These are phyloP conservation scores for Lachancea quebecensis DNA, from an alignment of 805 yeast species.

Conservation along the genomic window DNA sequence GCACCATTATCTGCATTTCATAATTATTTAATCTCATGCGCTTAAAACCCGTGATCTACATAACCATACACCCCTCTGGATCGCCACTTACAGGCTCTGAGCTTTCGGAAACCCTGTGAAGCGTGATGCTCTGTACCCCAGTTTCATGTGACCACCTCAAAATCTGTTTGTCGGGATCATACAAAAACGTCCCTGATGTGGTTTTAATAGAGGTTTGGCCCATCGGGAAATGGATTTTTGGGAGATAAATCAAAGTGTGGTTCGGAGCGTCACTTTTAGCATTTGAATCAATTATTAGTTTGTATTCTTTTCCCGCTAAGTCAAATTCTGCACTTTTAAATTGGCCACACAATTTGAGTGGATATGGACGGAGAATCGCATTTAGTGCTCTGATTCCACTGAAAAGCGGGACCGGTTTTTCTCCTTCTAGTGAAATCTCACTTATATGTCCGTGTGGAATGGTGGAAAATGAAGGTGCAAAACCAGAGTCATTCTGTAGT, in stretches of 20 bases:
- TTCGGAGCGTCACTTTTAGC: constrained; percentile 11
- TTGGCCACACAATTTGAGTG: constrained; percentile 56
- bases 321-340: constrained; percentile 54
- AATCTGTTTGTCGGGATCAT: constrained; percentile 45
- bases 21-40: not conserved
- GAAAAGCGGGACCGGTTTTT: constrained; percentile 10
- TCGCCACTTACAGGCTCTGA: not conserved
- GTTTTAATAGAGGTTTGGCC: constrained; percentile 43
- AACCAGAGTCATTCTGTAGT: not conserved
- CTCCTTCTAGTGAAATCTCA: not conserved
- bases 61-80: constrained; percentile 6
- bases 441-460: constrained; percentile 2
- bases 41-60: not conserved
- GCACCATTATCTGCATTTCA: not conserved
- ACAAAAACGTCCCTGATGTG: constrained; percentile 50
- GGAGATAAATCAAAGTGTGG: constrained; percentile 55
- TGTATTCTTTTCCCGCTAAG: constrained; percentile 40
- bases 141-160: constrained; percentile 65
- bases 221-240: constrained; percentile 60
- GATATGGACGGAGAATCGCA: constrained; percentile 74
- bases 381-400: constrained; percentile 66
- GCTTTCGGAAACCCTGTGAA: constrained; percentile 11
- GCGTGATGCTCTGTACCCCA: constrained; percentile 34
- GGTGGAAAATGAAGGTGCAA: constrained; percentile 1
- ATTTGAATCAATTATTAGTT: constrained; percentile 37